Conservation (phyloP, 2,329 filamentous ascomycete species). For the Fusarium palustre region DNA sequence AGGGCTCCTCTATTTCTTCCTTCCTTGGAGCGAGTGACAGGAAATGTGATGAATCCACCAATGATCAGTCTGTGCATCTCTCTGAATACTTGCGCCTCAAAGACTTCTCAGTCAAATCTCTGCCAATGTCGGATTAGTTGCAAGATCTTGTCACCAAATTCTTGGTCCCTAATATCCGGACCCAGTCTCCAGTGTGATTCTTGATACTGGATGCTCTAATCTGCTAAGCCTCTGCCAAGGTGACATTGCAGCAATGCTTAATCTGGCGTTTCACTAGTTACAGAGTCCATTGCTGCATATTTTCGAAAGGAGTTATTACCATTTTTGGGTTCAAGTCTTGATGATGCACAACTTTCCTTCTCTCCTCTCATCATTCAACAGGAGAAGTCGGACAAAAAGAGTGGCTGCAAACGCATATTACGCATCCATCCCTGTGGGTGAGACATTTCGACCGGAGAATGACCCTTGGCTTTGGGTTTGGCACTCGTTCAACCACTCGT, state of each 20-base stretch:
- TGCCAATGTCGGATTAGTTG: neutral
- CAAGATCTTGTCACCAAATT: neutral
- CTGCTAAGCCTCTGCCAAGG: conserved; percentile 42
- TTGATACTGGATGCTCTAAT: conserved; percentile 35
- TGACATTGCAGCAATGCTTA: conserved; percentile 46
- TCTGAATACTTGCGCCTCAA: neutral
- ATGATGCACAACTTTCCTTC: neutral
- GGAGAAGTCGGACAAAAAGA: neutral
- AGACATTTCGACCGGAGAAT: neutral
- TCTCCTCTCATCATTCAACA: neutral
- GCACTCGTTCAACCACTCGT: conserved; percentile 2
- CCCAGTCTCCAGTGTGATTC: conserved; percentile 10
- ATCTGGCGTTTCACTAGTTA: conserved; percentile 40
- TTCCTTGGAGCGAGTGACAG: neutral
- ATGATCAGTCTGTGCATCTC: neutral
- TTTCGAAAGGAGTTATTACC: conserved; percentile 20
- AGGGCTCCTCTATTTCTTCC: neutral
- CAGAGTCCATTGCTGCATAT: conserved; percentile 24
- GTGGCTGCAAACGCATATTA: conserved; percentile 4
- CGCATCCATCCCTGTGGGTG: neutral
- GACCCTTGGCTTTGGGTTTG: neutral
- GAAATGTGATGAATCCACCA: neutral
- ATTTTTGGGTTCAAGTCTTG: neutral
- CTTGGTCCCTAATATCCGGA: conserved; percentile 4
- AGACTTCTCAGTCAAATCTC: neutral